These are phyloP conservation scores for Sporothrix phasma DNA, from an alignment of 2,329 filamentous ascomycete species.

Conservation along the genomic window DNA sequence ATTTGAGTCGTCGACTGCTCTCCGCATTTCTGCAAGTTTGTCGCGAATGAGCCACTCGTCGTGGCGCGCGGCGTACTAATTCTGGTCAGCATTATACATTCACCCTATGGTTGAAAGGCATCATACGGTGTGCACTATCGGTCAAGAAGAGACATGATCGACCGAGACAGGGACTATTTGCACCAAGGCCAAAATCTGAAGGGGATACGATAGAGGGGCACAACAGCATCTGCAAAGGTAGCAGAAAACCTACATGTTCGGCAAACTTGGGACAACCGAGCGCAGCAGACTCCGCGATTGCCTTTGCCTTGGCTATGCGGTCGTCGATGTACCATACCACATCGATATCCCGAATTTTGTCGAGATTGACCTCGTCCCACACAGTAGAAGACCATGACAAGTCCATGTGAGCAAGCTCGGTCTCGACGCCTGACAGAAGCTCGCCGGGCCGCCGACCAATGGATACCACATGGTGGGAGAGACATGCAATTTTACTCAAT, in stretches of 20 bases:
- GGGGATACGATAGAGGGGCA: no score
- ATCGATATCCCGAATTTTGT: constrained; percentile 69
- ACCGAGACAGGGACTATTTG: no score
- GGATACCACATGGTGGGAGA: constrained; percentile 55
- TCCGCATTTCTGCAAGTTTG: constrained; percentile 77
- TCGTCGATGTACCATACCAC: constrained; percentile 71
- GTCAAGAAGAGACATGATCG: no score
- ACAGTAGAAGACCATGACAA: constrained; percentile 61
- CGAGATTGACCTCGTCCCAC: constrained; percentile 80
- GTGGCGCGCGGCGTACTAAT: constrained; percentile 87
- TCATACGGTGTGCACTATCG: no score
- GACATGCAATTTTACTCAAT: constrained; percentile 69
- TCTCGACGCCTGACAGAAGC: constrained; percentile 28
- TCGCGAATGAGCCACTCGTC: constrained; percentile 95
- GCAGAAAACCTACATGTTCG: constrained; percentile 64
- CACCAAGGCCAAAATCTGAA: no score
- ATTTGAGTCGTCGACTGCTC: constrained; percentile 90
- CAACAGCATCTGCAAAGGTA: no score
- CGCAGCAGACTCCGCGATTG: constrained; percentile 55
- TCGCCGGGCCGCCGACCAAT: not conserved
- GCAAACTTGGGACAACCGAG: constrained; percentile 66
- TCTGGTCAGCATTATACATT: not conserved
- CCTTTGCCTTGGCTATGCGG: constrained; percentile 50
- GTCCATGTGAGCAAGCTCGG: constrained; percentile 59
- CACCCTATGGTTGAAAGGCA: no score